Percentiles rank a stretch among this genome's conserved stretches.
Conservation (phyloP, 1,284 basidiomycete species). For the Leccinum subatratum region DNA sequence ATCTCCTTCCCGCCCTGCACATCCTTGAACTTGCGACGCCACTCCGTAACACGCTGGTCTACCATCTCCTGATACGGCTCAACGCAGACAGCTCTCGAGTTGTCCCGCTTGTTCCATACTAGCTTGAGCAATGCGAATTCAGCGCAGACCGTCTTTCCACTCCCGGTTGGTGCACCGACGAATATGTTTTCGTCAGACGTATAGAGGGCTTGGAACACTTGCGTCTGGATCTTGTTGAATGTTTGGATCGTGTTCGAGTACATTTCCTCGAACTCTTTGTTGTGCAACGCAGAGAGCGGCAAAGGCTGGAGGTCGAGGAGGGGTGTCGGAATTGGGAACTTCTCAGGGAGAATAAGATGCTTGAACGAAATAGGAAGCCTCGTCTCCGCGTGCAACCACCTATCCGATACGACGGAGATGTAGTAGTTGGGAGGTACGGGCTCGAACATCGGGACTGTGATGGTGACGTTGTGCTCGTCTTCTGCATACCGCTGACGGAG, state of each 20-base stretch:
- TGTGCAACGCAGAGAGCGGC: conserved; percentile 70
- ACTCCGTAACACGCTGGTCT: conserved; percentile 83
- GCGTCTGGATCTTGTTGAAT: background rate
- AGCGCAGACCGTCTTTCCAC: conserved; percentile 95
- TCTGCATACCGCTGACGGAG: conserved; percentile 88
- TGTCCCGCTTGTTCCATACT: conserved; percentile 88
- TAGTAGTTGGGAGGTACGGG: conserved; percentile 98
- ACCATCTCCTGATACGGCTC: conserved; percentile 98
- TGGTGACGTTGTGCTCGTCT: conserved; percentile 89
- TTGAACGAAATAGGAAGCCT: conserved; percentile 96
- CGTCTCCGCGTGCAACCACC: conserved; percentile 95
- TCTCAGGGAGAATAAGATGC: conserved; percentile 94
- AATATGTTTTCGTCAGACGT: conserved; percentile 96
- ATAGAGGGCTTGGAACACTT: conserved; percentile 94
- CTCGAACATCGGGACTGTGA: conserved; percentile 95
- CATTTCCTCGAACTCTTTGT: background rate
- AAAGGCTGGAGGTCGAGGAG: conserved; percentile 91
- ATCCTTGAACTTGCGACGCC: conserved; percentile 79
- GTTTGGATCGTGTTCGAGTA: background rate
- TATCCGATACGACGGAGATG: conserved; percentile 90
- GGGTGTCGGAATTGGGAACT: conserved; percentile 90
- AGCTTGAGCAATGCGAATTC: conserved; percentile 92
- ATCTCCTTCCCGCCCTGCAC: conserved; percentile 74
- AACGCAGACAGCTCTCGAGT: conserved; percentile 88
- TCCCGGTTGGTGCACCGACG: conserved; percentile 93